A percentile compares a stretch with the other conserved stretches of the same genome.
phyloP scores from a whole-genome alignment of 2,329 filamentous ascomycete genomes.

The Leptosphaerulina australis region DNA sequence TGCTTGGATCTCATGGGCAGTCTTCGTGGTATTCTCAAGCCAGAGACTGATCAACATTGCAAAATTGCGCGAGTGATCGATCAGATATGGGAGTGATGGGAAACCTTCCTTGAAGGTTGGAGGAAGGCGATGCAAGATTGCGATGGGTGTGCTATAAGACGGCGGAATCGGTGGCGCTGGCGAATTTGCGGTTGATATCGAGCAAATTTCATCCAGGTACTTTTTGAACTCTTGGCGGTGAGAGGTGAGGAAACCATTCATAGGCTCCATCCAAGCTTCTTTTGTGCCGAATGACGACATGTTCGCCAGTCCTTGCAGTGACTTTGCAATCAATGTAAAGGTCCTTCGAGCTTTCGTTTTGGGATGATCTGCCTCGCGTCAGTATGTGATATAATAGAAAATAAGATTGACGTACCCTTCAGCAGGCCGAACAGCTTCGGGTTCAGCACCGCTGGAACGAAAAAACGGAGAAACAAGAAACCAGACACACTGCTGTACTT shows the following conservation, averaged over 20 bases:
- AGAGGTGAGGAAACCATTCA: constrained; percentile 83
- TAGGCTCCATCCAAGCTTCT: constrained; percentile 98
- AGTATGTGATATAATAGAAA: constrained; percentile 1
- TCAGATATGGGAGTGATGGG: constrained; percentile 87
- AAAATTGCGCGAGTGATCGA: constrained; percentile 86
- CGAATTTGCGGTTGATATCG: constrained; percentile 70
- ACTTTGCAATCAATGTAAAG: constrained; percentile 89
- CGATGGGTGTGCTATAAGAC: constrained; percentile 89
- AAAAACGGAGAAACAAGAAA: constrained; percentile 92
- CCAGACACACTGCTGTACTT: constrained; percentile 94
- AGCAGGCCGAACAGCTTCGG: constrained; percentile 91
- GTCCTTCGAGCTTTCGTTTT: constrained; percentile 83
- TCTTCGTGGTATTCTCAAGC: constrained; percentile 62
- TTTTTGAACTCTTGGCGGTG: constrained; percentile 82
- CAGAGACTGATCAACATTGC: constrained; percentile 83
- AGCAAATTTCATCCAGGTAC: constrained; percentile 86
- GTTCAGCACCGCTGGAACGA: constrained; percentile 94
- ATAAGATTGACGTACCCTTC: constrained; percentile 58
- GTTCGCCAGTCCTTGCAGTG: constrained; percentile 87
- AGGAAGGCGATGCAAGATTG: constrained; percentile 82
- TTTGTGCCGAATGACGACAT: constrained; percentile 91
- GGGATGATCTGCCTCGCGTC: constrained; percentile 69
- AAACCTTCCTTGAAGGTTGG: constrained; percentile 87
- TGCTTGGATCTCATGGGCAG: constrained; percentile 46
- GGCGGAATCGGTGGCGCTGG: constrained; percentile 71